Percentiles rank a stretch among this genome's conserved stretches.
These are phyloP conservation scores for Casuarina equisetifolia DNA, from an alignment of 306 rosid genomes.

Conservation along the genomic window DNA sequence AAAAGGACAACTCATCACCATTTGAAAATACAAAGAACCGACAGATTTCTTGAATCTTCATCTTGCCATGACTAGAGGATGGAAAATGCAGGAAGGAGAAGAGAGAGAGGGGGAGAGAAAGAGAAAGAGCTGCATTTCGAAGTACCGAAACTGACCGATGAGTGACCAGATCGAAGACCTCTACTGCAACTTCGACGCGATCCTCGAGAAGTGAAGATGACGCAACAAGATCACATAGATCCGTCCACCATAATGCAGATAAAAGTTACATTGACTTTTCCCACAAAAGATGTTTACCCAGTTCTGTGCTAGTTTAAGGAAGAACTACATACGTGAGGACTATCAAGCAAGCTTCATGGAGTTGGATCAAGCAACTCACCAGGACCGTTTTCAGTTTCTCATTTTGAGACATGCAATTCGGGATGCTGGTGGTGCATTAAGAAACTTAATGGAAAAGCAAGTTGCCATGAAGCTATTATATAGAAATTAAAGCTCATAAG, in stretches of 20 bases:
- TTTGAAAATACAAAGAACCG: neutral
- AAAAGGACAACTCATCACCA: neutral
- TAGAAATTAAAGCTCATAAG: constrained; percentile 20
- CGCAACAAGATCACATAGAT: neutral
- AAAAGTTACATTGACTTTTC: neutral
- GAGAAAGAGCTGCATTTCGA: neutral
- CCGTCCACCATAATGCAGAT: neutral
- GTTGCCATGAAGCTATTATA: constrained; percentile 12
- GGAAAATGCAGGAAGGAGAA: constrained; percentile 11
- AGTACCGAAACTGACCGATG: neutral
- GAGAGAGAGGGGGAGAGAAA: neutral
- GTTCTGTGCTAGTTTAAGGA: neutral
- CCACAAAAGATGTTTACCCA: neutral
- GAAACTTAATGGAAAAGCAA: neutral
- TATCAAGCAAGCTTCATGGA: neutral
- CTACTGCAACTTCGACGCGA: neutral
- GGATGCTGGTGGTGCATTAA: neutral
- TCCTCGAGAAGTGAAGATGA: neutral
- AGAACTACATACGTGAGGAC: neutral
- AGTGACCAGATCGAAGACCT: neutral
- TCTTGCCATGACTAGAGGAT: constrained; percentile 21
- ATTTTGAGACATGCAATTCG: neutral
- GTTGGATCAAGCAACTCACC: neutral
- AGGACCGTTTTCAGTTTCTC: neutral
- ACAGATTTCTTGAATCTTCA: constrained; percentile 39